These are phyloP conservation scores for Chamaecyparis obtusa DNA, from an alignment of 75 land plant genomes.

Conservation along the genomic window DNA sequence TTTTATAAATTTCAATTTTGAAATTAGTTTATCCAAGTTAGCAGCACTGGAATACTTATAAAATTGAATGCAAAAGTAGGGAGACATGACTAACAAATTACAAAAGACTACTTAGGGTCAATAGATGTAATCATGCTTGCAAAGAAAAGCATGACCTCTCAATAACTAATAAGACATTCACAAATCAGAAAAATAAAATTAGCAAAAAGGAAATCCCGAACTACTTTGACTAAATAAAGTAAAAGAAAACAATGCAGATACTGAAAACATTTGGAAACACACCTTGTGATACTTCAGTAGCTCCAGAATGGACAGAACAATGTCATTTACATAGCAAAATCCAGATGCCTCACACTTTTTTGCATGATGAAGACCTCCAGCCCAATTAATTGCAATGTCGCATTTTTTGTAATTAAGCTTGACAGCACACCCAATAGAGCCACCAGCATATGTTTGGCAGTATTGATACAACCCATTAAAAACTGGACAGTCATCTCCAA, in stretches of 20 bases:
- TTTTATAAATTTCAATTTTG: neutral
- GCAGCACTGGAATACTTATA: neutral
- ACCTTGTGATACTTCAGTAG: conserved; percentile 61
- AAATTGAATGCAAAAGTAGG: neutral
- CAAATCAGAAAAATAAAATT: neutral
- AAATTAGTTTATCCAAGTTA: neutral
- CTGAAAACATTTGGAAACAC: neutral
- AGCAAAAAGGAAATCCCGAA: neutral
- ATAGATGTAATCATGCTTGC: neutral
- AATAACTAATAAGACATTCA: neutral
- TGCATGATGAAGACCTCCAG: conserved; percentile 64
- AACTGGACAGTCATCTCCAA: conserved; percentile 66
- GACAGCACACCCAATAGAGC: conserved; percentile 58
- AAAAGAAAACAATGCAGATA: neutral
- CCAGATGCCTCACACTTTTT: conserved; percentile 72
- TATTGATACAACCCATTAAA: conserved; percentile 54
- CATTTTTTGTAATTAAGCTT: conserved; percentile 42
- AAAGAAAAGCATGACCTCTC: neutral
- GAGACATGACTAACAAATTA: neutral
- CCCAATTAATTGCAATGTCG: conserved; percentile 66
- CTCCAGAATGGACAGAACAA: conserved; percentile 56
- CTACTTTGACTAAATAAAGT: neutral
- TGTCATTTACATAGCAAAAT: conserved; percentile 67
- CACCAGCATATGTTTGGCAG: conserved; percentile 65
- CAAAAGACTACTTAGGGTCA: neutral